phyloP scores from a whole-genome alignment of 306 rosid genomes.

The Psophocarpus tetragonolobus region DNA sequence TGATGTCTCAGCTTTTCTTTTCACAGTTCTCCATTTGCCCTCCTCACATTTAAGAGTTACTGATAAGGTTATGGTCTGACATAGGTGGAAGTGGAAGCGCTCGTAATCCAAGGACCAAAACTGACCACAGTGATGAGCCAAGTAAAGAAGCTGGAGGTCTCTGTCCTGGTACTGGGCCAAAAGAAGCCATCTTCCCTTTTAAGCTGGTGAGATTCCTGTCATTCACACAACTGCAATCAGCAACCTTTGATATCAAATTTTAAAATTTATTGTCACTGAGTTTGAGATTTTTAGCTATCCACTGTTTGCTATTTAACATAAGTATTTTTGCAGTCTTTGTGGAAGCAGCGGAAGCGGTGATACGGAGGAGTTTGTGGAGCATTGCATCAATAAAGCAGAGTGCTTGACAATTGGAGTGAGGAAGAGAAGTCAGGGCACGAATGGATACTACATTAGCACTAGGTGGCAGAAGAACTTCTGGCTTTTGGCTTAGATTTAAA shows the following conservation, averaged over 20 bases:
- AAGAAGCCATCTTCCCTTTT: constrained; percentile 68
- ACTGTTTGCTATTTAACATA: neutral
- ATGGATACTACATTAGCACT: constrained; percentile 85
- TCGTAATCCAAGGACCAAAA: constrained; percentile 87
- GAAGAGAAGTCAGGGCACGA: constrained; percentile 80
- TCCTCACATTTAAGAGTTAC: neutral
- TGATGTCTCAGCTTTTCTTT: constrained; percentile 42
- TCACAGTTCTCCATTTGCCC: constrained; percentile 16
- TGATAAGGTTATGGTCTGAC: constrained; percentile 7
- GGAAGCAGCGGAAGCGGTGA: constrained; percentile 55
- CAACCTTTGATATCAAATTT: neutral
- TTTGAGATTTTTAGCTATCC: neutral
- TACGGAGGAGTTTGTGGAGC: constrained; percentile 76
- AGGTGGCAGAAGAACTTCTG: constrained; percentile 98
- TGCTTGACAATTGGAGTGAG: constrained; percentile 95
- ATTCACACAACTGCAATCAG: constrained; percentile 9
- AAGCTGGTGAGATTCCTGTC: constrained; percentile 68
- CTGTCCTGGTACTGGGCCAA: constrained; percentile 91
- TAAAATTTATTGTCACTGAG: neutral
- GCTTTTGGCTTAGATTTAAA: constrained; percentile 74
- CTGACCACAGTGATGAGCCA: constrained; percentile 76
- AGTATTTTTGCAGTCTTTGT: constrained; percentile 58
- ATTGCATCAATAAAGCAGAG: constrained; percentile 79
- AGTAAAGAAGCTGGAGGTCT: constrained; percentile 90
- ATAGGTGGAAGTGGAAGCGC: constrained; percentile 90